Conservation (phyloP, 331 rosid species). For the Pyracantha coccinea region DNA sequence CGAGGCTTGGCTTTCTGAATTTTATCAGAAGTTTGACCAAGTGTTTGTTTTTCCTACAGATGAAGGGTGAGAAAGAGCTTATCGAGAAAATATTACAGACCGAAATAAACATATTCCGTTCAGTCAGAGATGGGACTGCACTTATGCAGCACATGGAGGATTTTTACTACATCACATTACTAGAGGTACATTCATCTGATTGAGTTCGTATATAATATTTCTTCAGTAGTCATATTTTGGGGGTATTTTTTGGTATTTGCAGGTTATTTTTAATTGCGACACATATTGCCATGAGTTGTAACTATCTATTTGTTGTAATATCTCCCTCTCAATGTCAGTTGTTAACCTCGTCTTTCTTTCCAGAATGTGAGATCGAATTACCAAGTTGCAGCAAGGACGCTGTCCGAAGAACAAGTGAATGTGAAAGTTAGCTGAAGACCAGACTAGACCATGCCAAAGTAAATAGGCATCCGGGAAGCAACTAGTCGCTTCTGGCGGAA, state of each 20-base stretch:
- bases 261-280: background rate
- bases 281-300: background rate
- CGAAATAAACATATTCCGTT: slow-evolving; percentile 82
- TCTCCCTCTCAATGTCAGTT: background rate
- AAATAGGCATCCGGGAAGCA: background rate
- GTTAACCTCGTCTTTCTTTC: background rate
- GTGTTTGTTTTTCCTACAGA: slow-evolving; percentile 32
- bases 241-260: background rate
- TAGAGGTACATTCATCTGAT: slow-evolving; percentile 52
- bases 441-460: background rate
- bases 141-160: slow-evolving; percentile 99
- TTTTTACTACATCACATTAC: slow-evolving; percentile 79
- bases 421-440: slow-evolving; percentile 13
- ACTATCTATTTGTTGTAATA: background rate
- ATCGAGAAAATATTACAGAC: slow-evolving; percentile 79
- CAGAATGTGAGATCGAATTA: slow-evolving; percentile 76
- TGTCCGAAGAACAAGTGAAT: slow-evolving; percentile 25
- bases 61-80: slow-evolving; percentile 95
- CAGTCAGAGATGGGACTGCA: slow-evolving; percentile 95
- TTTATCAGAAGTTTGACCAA: slow-evolving; percentile 4
- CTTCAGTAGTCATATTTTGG: background rate
- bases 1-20: slow-evolving; percentile 4
- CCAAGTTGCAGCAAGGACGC: slow-evolving; percentile 35
- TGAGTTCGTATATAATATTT: background rate
- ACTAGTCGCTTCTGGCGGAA: background rate